A percentile compares a stretch with the other conserved stretches of the same genome.
These are phyloP conservation scores for Microdochium paspali DNA, from an alignment of 2,329 filamentous ascomycete genomes.

Conservation along the genomic window DNA sequence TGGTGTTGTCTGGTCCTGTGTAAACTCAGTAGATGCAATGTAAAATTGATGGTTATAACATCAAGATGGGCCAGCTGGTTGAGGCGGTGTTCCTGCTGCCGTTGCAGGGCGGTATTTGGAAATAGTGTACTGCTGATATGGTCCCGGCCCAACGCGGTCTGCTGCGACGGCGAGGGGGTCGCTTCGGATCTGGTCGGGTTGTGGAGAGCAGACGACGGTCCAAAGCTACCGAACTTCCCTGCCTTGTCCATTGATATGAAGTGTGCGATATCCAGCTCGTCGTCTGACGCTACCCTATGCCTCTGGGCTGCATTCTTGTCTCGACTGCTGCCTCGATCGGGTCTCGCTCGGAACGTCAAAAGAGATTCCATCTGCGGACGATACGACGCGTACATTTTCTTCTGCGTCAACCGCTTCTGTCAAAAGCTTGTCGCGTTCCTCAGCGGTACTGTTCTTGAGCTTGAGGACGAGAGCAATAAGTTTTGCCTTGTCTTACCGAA, in stretches of 20 bases:
- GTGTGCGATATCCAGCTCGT: constrained; percentile 1
- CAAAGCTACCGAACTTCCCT: constrained; percentile 5
- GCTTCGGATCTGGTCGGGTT: not conserved
- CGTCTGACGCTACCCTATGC: constrained; percentile 1
- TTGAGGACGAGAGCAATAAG: no score
- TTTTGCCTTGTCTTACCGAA: no score
- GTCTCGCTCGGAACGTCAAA: no score
- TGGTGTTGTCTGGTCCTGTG: constrained; percentile 29
- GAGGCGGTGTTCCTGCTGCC: constrained; percentile 4
- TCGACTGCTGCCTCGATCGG: no score
- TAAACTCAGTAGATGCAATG: constrained; percentile 24
- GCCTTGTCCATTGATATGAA: constrained; percentile 5
- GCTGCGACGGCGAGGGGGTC: not conserved
- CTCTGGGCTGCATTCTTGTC: no score
- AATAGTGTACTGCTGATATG: constrained; percentile 4
- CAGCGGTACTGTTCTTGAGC: no score
- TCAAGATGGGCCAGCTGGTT: constrained; percentile 13
- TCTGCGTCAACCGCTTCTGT: no score
- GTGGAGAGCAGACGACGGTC: constrained; percentile 5
- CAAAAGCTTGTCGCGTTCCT: no score
- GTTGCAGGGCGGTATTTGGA: constrained; percentile 5
- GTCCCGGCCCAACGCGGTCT: not conserved
- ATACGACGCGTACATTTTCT: no score
- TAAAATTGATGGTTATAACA: constrained; percentile 17
- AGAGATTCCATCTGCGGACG: no score